Evolutionary conservation across 768 basidiomycete genomes (phyloP), one percentile per base, ranked within the genome.

Genomic region (Sporobolomyces pararoseus): DNA sequence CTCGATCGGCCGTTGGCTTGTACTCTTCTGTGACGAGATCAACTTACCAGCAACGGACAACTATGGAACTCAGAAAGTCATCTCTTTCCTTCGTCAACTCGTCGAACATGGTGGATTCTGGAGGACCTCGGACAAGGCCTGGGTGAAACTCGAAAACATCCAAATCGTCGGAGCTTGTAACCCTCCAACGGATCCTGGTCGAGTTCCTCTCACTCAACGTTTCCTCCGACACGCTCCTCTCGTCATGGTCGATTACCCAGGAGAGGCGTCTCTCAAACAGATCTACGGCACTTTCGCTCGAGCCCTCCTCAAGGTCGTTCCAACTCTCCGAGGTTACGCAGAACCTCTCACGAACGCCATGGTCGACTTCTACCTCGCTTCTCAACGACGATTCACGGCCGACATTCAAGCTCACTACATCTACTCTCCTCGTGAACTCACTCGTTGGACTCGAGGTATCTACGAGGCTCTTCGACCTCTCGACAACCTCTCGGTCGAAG

Each of bases 11-110:
- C 88, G 93, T 53, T 99, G 96, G 96, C 84, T 99, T 57, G 94
- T 99, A 39, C 89, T 99, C n/a, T 99, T 99, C 82, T 99, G 96
- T 79, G 96, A 99, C 79, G 96, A 99, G 80, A 98, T 99, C 83
- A 99, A 99, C 78, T 82, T 99, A 6, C 96, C 96, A 3, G 92
- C 96, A 21, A 84, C 87, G 13, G 96, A 99, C 83, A 95, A 93
- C 80, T 99, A 99, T 77, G 96, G 96, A 4, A 99, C 96, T 7
- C 96, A 99, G 79, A 86, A 91, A 31, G 96, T 99, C 77, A 98
- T 99, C 77, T 97, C 95, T 3, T 99, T 98, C 84, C 85, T 99
- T 71, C 88, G 96, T 63, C 96, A 98, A 79, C 85, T 99, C 35
- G 91, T 99, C 49, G 96, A 98, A 80, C 86, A 85, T 51, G 89